Conservation (phyloP, 75 land plant species). For the Cryptomeria japonica region DNA sequence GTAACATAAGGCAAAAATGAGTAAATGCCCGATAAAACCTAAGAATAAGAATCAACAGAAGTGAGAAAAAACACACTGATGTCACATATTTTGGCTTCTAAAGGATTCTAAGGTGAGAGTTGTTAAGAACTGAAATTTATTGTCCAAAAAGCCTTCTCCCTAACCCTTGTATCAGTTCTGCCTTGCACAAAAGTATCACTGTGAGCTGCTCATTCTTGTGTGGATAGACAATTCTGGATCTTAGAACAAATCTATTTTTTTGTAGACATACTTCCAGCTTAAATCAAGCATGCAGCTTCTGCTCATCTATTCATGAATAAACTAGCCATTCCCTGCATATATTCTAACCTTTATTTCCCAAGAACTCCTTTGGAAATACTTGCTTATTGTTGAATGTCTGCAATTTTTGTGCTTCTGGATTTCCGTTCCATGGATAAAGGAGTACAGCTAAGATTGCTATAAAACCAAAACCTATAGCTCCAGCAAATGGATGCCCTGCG, state of each 20-base stretch:
- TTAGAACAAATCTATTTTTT: not conserved
- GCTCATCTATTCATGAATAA: not conserved
- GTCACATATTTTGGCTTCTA: not conserved
- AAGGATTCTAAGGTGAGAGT: not conserved
- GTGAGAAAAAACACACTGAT: not conserved
- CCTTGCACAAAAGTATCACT: not conserved
- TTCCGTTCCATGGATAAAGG: constrained; percentile 52
- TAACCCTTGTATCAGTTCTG: not conserved
- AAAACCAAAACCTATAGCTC: constrained; percentile 61
- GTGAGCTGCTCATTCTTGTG: not conserved
- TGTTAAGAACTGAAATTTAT: not conserved
- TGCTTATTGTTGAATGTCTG: constrained; percentile 2
- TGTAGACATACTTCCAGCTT: not conserved
- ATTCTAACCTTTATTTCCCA: not conserved
- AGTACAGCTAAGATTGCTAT: constrained; percentile 47
- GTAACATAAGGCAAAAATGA: not conserved
- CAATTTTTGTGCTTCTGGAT: constrained; percentile 7
- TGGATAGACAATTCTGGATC: not conserved
- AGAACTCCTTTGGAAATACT: not conserved
- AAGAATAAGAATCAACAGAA: not conserved
- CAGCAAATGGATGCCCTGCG: constrained; percentile 82
- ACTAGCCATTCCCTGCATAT: not conserved
- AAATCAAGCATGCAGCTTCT: not conserved
- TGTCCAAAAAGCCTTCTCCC: not conserved
- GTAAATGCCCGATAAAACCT: not conserved